These are phyloP conservation scores for Eucalyptus cloeziana DNA, from an alignment of 345 rosid genomes.

Conservation along the genomic window DNA sequence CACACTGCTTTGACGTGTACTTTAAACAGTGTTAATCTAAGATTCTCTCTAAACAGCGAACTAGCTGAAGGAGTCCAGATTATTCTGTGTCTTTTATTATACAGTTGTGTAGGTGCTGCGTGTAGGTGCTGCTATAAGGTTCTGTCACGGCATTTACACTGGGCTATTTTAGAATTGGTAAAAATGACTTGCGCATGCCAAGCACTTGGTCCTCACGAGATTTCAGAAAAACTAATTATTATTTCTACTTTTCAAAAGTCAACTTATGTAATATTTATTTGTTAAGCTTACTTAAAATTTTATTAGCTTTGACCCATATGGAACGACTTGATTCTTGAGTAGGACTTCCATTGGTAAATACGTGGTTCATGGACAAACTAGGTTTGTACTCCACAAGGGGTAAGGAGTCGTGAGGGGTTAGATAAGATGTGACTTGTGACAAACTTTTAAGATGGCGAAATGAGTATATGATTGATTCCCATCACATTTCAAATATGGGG, in stretches of 20 bases:
- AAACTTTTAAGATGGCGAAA: fast-evolving
- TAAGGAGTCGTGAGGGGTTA: neutral
- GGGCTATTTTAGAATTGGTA: neutral
- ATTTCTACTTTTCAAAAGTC: neutral
- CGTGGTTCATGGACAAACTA: neutral
- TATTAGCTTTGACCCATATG: neutral
- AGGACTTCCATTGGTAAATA: fast-evolving
- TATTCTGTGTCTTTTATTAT: neutral
- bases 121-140: too few relatives aligned
- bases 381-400: fast-evolving
- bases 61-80: neutral
- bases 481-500: fast-evolving
- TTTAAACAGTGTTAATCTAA: neutral
- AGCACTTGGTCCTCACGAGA: neutral
- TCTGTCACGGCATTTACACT: neutral
- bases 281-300: too few relatives aligned
- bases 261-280: neutral
- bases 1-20: neutral
- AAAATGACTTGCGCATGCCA: neutral
- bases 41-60: neutral
- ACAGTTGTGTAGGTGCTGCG: neutral
- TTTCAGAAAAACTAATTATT: neutral
- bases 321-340: fast-evolving
- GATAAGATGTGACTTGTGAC: fast-evolving
- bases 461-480: fast-evolving